Evolutionary conservation across 441 rosid genomes (phyloP), one percentile per base, ranked within the genome.

Genomic region (Melastoma candidum): DNA sequence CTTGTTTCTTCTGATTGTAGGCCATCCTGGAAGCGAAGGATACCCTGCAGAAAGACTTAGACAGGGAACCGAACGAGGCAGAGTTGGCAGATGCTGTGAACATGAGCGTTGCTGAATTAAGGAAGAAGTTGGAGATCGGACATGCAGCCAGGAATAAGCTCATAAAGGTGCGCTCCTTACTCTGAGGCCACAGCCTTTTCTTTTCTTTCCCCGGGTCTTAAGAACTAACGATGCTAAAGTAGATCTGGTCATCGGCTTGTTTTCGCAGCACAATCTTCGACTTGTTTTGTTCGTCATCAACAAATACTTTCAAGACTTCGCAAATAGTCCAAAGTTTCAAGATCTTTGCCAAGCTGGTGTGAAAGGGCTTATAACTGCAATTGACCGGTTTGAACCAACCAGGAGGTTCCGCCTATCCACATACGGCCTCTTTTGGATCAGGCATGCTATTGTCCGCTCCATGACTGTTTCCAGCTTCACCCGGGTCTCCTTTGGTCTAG

Each of bases 271-370:
- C 73, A 90, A 90, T 78, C 96, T 90, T 58, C 81, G 98, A 44
- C 87, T 90, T 50, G 84, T 90, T 2, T 55, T 90, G 74, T 90
- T 87, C 22, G 86, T 75, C 26, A 87, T 87, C 69, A 90, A 85
- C 65, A 87, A 83, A 69, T 78, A 85, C 48, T 90, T 90, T 66
- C 89, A 85, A 67, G 90, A 87, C 61, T 80, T 78, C 57, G 75
- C 84, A 54, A 83, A 78, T 22, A 81, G 93, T 26, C 81, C 93
- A 0, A 85, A 63, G 57, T 90, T 87, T 49, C 93, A 85, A 71
- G 98, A 90, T 73, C 84, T 90, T 54, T 90, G 98, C 70, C 98
- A 90, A 74, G 95, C 95, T 7, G 98, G 98, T 49, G 82, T 80
- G 51, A 83, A 59, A 72, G 98, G 98, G 44, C 96, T 87, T 22